Base-by-base conservation (phyloP, 2,329 filamentous ascomycete genomes). In the Aspergillus aculeatus region DNA sequence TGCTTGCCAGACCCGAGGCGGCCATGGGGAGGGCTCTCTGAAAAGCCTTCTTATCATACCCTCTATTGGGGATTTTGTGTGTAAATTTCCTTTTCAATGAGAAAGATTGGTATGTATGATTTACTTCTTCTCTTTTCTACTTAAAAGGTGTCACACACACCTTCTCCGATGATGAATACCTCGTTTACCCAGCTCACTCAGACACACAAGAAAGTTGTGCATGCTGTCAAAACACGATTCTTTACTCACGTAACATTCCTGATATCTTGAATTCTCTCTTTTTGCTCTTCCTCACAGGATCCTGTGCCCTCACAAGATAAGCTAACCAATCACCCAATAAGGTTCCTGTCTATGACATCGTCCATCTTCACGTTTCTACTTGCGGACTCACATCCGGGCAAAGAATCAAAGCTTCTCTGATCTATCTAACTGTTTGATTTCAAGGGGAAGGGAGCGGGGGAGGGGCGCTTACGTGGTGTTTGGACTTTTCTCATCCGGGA, bases 1-100 rank as follows among this genome's bases (percentile, higher is more conserved):
- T 84, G 81, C 77, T 88, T 67, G 82, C 83, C 24, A 81, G 78
- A 68, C 77, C 75, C 16, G 75, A 79, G 54, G 74, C 74, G 26
- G 61, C 64, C 6, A 62, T 65, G 62, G 68, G 66, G 56, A 69
- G 70, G 38, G 64, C 19, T 50, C 41, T 48, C 41, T 32, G 31
- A 14, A 48, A 48, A 6, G 21, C n/a, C 24, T n/a, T 50, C 14
- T 35, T 35, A 19, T 53, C 35, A 19, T 47, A 29, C 19, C 32
- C 21, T 47, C 32, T 47, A 12, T 12, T 12, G 32, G 2, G 32
- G 32, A 12, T 35, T 35, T 4, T 23, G 23, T 35, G 32, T 16
- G 11, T 16, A 35, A 35, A 11, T 24, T 38, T 50, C 14, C 19
- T 38, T 31, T 29, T 44, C 5, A 29, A 2, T 21, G 16, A n/a